Base-by-base conservation (phyloP, 768 basidiomycete species). In the Collybia sordida region DNA sequence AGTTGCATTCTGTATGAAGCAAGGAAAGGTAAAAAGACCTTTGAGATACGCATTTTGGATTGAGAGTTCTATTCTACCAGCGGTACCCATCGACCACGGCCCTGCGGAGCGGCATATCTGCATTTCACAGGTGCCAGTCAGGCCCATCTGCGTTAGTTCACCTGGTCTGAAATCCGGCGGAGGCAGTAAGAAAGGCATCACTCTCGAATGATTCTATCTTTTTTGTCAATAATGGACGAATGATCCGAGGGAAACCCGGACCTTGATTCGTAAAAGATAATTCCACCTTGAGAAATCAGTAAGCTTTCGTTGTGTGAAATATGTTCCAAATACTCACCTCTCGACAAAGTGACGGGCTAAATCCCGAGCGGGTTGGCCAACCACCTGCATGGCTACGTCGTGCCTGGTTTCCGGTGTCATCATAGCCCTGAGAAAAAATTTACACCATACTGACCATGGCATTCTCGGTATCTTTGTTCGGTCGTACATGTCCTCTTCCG, bases 101-200 rank as follows among this genome's bases (percentile, higher is more conserved):
- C 94, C 93, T 11, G 90, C 88, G 14, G 93, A 96, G 21, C 97
- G 85, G 65, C 93, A 96, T 54, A 99, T 93, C 63, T 99, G 97
- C 63, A 97, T 77, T 64, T 99, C 97, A 66, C 95, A 98, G 0
- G 96, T 98, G 6, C 97, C 97, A 1, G 91, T 93, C 35, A 99
- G 75, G 27, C 91, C 89, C 70, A 90, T 73, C 19, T 83, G 76
- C 21, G 81, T 72, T 5, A 99, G 76, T 54, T 98, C 93, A 5
- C 80, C 78, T 14, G 85, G 79, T 55, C 77, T 90, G 67, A 93
- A 98, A 60, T 99, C 97, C 0, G 96, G 84, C 24, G 96, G 90
- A 12, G 97, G 97, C 25, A 97, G 68, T 38, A 98, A 72, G 74
- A 96, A 96, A 4, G 96, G 95, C 92, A 98, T 93, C 21, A 76